Evolutionary conservation across 495 filamentous ascomycete species (phyloP), one percentile per base, ranked within the genome.

Genomic region (Lentithecium fluviatile): DNA sequence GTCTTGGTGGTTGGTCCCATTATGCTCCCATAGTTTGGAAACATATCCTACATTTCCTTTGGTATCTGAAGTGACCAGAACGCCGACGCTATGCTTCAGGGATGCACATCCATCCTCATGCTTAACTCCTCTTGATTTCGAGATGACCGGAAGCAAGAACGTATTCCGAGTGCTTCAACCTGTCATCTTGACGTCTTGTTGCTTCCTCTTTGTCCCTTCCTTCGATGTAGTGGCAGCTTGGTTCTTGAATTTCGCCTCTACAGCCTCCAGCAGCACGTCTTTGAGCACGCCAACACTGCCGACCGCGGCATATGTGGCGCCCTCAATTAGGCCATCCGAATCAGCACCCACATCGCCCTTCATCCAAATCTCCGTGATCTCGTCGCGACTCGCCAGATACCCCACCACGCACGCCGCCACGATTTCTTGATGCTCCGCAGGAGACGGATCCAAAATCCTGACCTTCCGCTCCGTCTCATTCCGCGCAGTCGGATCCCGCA

Each of bases 341-440:
- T 75, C 72, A 2, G 74, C 76, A 29, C 73, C 71, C 11, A 82
- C 76, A 67, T 87, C 80, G 3, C 95, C 93, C 78, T 91, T 97
- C 52, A 92, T 83, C 94, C 95, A 98, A 12, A 97, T 68, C 68
- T 94, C 89, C 10, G 92, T 96, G 50, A 97, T 83, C 70, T 98
- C 95, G 69, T 98, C 94, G 51, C 93, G 80, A 6, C 77, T 79
- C 46, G 90, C 87, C 73, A 97, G 80, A 71, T 97, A 98, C 2
- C 84, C 94, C n/a, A 97, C 85, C 56, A 92, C 88, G 75, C 88
- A 93, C 15, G 88, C 89, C 5, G 90, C 88, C 23, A 85, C 59
- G 49, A 97, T 84, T 46, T 83, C 79, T n/a, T 82, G 70, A 72
- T 90, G 88, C 71, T 96, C 93, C 17, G 85, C 81, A 8, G 91